Conservation (phyloP, 2,329 filamentous ascomycete genomes). For the Periconia sp. region DNA sequence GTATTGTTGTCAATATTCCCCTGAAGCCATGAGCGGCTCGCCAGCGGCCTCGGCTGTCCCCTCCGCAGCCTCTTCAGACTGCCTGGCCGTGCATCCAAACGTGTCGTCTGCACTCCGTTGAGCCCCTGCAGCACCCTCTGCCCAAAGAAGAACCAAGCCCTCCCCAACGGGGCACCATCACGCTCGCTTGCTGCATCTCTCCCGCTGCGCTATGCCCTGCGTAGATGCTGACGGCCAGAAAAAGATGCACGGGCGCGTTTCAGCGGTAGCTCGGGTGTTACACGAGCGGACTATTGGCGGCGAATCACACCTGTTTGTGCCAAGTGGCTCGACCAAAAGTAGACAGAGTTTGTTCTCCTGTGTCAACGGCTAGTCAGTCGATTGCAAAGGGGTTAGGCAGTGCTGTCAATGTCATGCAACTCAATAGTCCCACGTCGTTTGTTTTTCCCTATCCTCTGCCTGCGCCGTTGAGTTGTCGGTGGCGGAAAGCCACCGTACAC, state of each 20-base stretch:
- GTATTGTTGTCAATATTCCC: too few species aligned
- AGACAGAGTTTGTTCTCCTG: neutral
- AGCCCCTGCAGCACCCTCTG: neutral
- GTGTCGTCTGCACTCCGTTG: too few species aligned
- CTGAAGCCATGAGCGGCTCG: neutral
- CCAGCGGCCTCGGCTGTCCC: too few species aligned
- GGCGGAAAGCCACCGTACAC: too few species aligned
- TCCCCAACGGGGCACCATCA: neutral
- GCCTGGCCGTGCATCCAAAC: too few species aligned
- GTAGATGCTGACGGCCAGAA: neutral
- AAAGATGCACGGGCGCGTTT: slow-evolving; percentile 3
- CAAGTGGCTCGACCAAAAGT: neutral
- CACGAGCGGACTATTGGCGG: neutral
- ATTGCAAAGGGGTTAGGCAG: neutral
- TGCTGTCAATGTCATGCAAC: neutral
- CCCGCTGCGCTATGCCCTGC: slow-evolving; percentile 1
- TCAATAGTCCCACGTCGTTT: too few species aligned
- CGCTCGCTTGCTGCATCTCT: slow-evolving; percentile 1
- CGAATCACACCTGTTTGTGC: neutral
- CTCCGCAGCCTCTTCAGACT: too few species aligned
- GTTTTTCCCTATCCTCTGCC: too few species aligned
- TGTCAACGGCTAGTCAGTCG: neutral
- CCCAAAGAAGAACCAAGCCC: slow-evolving; percentile 2
- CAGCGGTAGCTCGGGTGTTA: neutral
- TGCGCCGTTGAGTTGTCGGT: too few species aligned